A percentile compares a stretch with the other conserved stretches of the same genome.
These are phyloP conservation scores for Gossypium bickii DNA, from an alignment of 345 rosid genomes.

Conservation along the genomic window DNA sequence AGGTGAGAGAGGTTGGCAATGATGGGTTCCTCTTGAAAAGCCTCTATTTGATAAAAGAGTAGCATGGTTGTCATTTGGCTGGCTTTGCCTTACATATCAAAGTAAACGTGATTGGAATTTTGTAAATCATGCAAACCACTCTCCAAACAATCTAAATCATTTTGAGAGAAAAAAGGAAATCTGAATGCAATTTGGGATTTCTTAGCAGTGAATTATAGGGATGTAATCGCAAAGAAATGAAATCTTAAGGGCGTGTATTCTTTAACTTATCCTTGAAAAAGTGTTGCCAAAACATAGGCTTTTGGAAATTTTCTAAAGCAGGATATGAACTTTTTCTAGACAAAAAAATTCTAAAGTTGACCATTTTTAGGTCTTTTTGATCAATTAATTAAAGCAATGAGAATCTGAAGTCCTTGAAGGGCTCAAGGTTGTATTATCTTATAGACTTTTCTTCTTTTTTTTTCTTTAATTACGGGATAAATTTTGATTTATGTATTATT, in stretches of 20 bases:
- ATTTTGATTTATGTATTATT: background rate
- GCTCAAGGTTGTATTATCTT: conserved; percentile 7
- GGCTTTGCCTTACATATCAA: conserved; percentile 5
- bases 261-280: background rate
- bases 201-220: background rate
- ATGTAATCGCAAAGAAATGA: background rate
- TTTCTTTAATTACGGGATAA: background rate
- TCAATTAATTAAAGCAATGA: background rate
- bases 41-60: background rate
- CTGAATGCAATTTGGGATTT: background rate
- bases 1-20: background rate
- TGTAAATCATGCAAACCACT: conserved; percentile 1
- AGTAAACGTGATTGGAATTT: background rate
- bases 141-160: background rate
- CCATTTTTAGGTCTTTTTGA: no score
- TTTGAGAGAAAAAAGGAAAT: background rate
- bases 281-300: no score
- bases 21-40: background rate
- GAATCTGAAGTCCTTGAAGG: background rate
- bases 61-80: conserved; percentile 5
- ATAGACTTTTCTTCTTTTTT: no score
- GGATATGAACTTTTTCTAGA: no score
- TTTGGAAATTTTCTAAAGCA: no score
- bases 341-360: no score
- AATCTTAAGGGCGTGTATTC: background rate